Percentiles rank a stretch among this genome's conserved stretches.
phyloP scores from a whole-genome alignment of 2,329 filamentous ascomycete species.

The Sporothrix inflata region DNA sequence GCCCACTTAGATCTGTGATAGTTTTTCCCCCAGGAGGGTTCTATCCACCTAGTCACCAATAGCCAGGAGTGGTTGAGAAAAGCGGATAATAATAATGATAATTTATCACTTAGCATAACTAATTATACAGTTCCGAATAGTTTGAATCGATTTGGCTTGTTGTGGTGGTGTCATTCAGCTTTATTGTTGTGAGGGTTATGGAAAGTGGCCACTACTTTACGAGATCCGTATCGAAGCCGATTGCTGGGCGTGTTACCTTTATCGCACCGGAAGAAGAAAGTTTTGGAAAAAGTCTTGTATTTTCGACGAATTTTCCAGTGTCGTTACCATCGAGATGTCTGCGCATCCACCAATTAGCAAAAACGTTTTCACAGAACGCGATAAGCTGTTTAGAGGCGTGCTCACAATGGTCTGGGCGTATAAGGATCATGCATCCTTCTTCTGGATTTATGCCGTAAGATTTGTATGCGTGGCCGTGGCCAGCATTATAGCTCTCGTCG shows the following conservation, averaged over 20 bases:
- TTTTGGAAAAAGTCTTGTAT: not conserved
- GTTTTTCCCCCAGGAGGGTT: not conserved
- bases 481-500: constrained; percentile 57
- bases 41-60: constrained; percentile 5
- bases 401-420: constrained; percentile 10
- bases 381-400: not conserved
- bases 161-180: too few relatives aligned
- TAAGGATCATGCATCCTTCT: constrained; percentile 39
- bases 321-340: not conserved
- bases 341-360: not conserved
- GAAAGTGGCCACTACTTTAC: too few relatives aligned
- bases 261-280: not conserved
- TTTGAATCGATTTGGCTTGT: too few relatives aligned
- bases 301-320: not conserved
- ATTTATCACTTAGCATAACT: too few relatives aligned
- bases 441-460: constrained; percentile 54
- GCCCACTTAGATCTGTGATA: not conserved
- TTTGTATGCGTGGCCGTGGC: constrained; percentile 61
- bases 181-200: too few relatives aligned
- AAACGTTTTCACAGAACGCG: not conserved
- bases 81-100: constrained; percentile 1
- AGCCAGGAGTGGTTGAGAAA: not conserved
- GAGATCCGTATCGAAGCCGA: too few relatives aligned
- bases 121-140: too few relatives aligned
- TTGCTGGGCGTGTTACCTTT: not conserved